Conservation (phyloP, 2,329 filamentous ascomycete species). For the Phialemonium atrogriseum region DNA sequence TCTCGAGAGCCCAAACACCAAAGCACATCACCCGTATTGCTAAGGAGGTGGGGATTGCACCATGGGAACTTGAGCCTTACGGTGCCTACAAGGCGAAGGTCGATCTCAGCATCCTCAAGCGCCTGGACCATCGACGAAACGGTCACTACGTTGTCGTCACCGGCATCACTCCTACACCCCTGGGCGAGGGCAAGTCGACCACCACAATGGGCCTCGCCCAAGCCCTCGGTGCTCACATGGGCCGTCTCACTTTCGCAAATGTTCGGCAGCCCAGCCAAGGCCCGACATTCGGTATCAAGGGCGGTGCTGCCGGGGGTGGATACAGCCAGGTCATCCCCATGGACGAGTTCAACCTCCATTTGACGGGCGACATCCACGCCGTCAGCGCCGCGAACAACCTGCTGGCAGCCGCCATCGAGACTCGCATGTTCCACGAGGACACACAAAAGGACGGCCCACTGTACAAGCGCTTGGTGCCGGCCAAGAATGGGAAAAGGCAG, state of each 20-base stretch:
- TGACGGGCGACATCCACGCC: conserved; percentile 96
- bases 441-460: conserved; percentile 87
- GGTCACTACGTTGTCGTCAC: conserved; percentile 89
- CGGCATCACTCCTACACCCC: conserved; percentile 91
- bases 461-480: conserved; percentile 79
- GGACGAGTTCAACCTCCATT: conserved; percentile 98
- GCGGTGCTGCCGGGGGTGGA: conserved; percentile 89
- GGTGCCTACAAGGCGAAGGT: conserved; percentile 96
- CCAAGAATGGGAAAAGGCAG: conserved; percentile 79
- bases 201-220: conserved; percentile 95
- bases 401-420: conserved; percentile 91
- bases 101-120: conserved; percentile 70
- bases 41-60: conserved; percentile 75
- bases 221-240: conserved; percentile 81
- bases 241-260: conserved; percentile 87
- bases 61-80: conserved; percentile 89
- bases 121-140: conserved; percentile 78
- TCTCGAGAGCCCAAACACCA: conserved; percentile 83
- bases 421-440: conserved; percentile 95
- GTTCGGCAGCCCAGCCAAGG: conserved; percentile 95
- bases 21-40: conserved; percentile 84
- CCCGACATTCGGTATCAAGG: conserved; percentile 98
- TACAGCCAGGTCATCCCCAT: conserved; percentile 99
- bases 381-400: conserved; percentile 97
- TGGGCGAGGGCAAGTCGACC: conserved; percentile 96